A percentile compares a stretch with the other conserved stretches of the same genome.
These are phyloP conservation scores for Lachnellula occidentalis DNA, from an alignment of 2,329 filamentous ascomycete genomes.

Conservation along the genomic window DNA sequence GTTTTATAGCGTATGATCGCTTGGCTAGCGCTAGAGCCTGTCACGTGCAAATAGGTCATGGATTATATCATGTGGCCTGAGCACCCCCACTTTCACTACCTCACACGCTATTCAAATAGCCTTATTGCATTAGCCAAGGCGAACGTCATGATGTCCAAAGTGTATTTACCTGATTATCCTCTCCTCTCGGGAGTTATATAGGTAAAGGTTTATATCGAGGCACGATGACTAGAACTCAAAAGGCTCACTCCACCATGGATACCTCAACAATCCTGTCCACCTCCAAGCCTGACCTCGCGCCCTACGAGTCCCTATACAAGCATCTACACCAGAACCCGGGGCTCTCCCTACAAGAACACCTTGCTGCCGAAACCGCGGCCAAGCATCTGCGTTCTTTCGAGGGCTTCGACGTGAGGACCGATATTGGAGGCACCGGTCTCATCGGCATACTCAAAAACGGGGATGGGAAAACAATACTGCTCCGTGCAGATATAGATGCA, in stretches of 20 bases:
- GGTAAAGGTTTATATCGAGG: too few relatives aligned
- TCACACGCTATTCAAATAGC: too few relatives aligned
- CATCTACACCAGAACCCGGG: conserved; percentile 55
- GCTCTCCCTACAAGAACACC: conserved; percentile 50
- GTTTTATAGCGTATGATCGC: too few relatives aligned
- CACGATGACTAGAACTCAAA: background rate
- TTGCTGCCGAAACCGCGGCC: conserved; percentile 45
- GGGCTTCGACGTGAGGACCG: conserved; percentile 39
- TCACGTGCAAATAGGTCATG: too few relatives aligned
- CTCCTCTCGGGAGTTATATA: too few relatives aligned
- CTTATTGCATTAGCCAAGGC: too few relatives aligned
- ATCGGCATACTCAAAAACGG: conserved; percentile 53
- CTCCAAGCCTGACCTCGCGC: conserved; percentile 11
- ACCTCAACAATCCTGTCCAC: conserved; percentile 5
- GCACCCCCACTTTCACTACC: too few relatives aligned
- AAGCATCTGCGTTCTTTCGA: conserved; percentile 33
- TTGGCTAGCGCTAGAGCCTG: too few relatives aligned
- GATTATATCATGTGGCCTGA: too few relatives aligned
- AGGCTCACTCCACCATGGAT: conserved; percentile 1
- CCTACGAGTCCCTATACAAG: conserved; percentile 51
- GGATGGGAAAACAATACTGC: conserved; percentile 46
- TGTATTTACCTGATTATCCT: too few relatives aligned
- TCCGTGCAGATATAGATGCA: conserved; percentile 59
- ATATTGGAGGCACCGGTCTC: conserved; percentile 55
- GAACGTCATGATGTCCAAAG: too few relatives aligned